These are phyloP conservation scores for Suillus weaverae DNA, from an alignment of 768 basidiomycete genomes.

Conservation along the genomic window DNA sequence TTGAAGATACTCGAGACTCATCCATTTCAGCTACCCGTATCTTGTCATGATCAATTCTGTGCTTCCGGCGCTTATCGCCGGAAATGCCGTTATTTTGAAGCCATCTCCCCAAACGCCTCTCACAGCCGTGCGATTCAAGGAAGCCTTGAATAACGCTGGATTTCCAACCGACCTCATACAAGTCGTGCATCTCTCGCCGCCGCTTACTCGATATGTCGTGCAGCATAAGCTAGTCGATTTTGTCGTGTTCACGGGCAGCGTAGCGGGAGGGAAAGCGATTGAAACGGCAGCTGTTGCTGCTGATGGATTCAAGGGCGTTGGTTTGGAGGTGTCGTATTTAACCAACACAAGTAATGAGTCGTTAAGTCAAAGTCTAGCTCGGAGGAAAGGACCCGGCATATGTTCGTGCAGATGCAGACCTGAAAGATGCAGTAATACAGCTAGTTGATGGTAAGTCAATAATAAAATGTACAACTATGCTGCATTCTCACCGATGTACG, in stretches of 20 bases:
- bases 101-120: slow-evolving; percentile 96
- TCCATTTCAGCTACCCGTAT: slow-evolving; percentile 71
- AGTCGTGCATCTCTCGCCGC: slow-evolving; percentile 70
- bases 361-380: slow-evolving; percentile 47
- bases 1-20: neutral
- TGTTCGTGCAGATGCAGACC: slow-evolving; percentile 82
- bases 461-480: neutral
- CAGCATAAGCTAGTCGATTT: slow-evolving; percentile 72
- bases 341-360: slow-evolving; percentile 7
- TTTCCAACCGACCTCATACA: slow-evolving; percentile 75
- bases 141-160: slow-evolving; percentile 71
- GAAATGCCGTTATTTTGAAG: slow-evolving; percentile 90
- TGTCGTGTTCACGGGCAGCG: slow-evolving; percentile 90
- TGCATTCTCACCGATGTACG: neutral
- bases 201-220: slow-evolving; percentile 58
- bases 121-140: slow-evolving; percentile 76
- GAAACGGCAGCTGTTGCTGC: slow-evolving; percentile 67
- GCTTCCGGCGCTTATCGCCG: slow-evolving; percentile 86
- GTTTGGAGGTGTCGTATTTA: slow-evolving; percentile 62
- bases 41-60: slow-evolving; percentile 90
- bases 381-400: slow-evolving; percentile 99
- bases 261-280: slow-evolving; percentile 72
- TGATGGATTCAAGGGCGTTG: slow-evolving; percentile 81
- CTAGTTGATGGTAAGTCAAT: slow-evolving; percentile 78
- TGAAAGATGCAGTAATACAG: slow-evolving; percentile 79